A percentile compares a stretch with the other conserved stretches of the same genome.
Evolutionary conservation across 2,329 filamentous ascomycete genomes (phyloP).

Genomic region (Thelonectria rubi): DNA sequence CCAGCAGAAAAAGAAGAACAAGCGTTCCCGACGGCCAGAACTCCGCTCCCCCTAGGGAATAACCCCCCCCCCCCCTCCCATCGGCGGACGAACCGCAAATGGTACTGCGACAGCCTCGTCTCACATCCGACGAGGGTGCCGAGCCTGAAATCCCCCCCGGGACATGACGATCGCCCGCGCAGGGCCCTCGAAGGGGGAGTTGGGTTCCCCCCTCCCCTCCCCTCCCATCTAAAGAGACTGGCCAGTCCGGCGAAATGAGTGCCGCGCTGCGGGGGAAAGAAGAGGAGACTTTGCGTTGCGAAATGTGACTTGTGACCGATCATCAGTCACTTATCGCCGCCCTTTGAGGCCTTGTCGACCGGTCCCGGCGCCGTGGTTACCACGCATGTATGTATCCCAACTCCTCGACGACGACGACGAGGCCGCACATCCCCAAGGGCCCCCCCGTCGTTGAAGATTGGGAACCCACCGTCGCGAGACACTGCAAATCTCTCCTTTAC

Average conservation of each 20-base stretch:
- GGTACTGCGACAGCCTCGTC: conserved; percentile 28
- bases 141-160: conserved; percentile 16
- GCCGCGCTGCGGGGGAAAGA: conserved; percentile 10
- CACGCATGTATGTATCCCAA: neutral
- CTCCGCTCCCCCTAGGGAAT: conserved; percentile 33
- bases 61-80: conserved; percentile 11
- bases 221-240: no score
- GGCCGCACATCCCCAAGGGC: conserved; percentile 3
- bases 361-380: conserved; percentile 1
- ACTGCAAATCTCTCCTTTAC: neutral
- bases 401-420: conserved; percentile 12
- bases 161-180: conserved; percentile 39
- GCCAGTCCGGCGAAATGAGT: neutral
- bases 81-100: conserved; percentile 28
- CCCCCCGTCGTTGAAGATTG: neutral
- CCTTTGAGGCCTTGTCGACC: neutral
- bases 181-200: conserved; percentile 33
- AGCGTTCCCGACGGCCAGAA: conserved; percentile 18
- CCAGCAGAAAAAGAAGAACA: no score
- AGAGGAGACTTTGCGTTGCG: no score
- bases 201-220: no score
- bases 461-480: conserved; percentile 18
- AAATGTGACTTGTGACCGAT: no score
- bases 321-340: conserved; percentile 18
- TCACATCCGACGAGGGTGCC: conserved; percentile 31